Base-by-base conservation (phyloP, 441 rosid species). In the Raphanus hybrid region DNA sequence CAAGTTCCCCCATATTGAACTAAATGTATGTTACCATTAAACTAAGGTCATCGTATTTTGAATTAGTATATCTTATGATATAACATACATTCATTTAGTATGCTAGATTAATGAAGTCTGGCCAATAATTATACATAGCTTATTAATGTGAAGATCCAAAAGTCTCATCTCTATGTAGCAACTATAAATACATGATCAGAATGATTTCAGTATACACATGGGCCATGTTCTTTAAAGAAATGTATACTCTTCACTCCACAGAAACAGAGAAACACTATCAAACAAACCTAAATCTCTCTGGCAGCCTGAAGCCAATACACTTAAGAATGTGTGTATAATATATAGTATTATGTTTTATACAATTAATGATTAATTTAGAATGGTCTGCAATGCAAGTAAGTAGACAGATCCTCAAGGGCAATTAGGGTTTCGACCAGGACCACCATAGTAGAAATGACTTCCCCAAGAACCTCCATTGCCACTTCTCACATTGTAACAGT, bases 391-490 rank as follows among this genome's bases (percentile, higher is more conserved):
- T 54, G 59, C 59, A 54, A 54, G 59, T 0, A 57, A 54, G 67
- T 61, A 64, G 34, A 79, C 6, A 64, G 27, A 34, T 80, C 61
- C 10, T 71, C 84, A 91, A 6, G 87, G 90, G 77, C 97, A 91
- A 71, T 79, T 81, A 7, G 91, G 78, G 76, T 81, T 90, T 81
- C 89, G 79, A 5, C 97, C 95, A 8, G 95, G 95, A 29, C 97
- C 97, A 50, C 95, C 97, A 50, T 81, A 90, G 86, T 85, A 92
- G 67, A 92, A 86, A 78, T 84, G 82, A 84, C 55, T 83, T 55
- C 91, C 93, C 90, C 89, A 89, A 54, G 89, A 85, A 69, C 79
- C 83, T 10, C 77, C 81, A 61, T 27, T 41, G n/a, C 88, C 90
- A 23, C 54, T 79, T 39, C 75, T 82, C 37, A 86, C 87, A 75